A percentile compares a stretch with the other conserved stretches of the same genome.
These are phyloP conservation scores for Rheum nobile DNA, from an alignment of 148 eudicot species.

Conservation along the genomic window DNA sequence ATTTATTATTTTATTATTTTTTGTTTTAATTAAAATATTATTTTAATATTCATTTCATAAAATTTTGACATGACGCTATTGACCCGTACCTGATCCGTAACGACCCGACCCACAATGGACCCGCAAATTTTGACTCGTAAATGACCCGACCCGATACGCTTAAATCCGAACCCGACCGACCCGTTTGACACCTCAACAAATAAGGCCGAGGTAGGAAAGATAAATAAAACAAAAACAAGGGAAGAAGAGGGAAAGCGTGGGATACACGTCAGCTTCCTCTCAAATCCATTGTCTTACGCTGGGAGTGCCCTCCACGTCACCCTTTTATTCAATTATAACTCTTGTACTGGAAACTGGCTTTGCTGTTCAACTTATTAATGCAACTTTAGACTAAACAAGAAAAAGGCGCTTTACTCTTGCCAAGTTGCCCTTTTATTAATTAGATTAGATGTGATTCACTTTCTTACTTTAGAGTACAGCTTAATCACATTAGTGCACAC, in stretches of 20 bases:
- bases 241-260: background rate
- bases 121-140: too few relatives aligned
- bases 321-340: background rate
- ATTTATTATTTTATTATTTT: too few relatives aligned
- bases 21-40: too few relatives aligned
- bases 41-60: too few relatives aligned
- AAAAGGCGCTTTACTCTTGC: background rate
- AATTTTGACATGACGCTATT: too few relatives aligned
- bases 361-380: background rate
- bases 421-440: background rate
- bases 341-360: background rate
- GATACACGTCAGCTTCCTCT: conserved; percentile 11
- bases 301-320: conserved; percentile 12
- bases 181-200: too few relatives aligned
- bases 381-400: background rate
- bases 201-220: background rate
- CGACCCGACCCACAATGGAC: too few relatives aligned
- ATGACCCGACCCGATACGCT: too few relatives aligned
- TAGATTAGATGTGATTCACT: background rate
- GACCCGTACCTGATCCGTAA: too few relatives aligned
- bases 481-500: too few relatives aligned
- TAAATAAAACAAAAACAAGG: background rate
- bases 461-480: background rate
- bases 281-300: background rate
- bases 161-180: too few relatives aligned